Evolutionary conservation across 2,329 filamentous ascomycete species (phyloP), one percentile per base, ranked within the genome.

Genomic region (Phoma sp.): DNA sequence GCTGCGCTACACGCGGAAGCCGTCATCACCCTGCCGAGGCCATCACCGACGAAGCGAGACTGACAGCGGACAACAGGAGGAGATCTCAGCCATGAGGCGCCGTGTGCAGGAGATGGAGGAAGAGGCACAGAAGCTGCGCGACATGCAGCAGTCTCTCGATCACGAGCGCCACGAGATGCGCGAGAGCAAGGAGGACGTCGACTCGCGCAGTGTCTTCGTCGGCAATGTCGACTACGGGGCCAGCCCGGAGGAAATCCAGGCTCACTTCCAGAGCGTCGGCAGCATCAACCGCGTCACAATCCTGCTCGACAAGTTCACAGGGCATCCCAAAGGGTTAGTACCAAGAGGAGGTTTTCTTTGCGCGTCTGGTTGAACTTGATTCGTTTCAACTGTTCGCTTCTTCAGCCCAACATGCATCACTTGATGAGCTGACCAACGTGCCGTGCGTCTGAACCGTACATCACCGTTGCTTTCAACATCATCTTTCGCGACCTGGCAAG

Each of bases 281-380:
- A 91, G 90, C 64, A 99, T 99, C 82, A 99, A 99, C 78, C 89
- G 95, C 57, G 95, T 99, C 55, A 99, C 95, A 1, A 99, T 99
- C 64, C 81, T 99, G 65, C 80, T 99, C 66, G 95, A 99, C 80
- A 99, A 99, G 81, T 98, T 97, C 73, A 96, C 93, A 9, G 95
- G 95, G 61, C 93, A 98, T 81, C 95, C 95, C n/a, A 99, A 99
- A 82, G 95, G 95, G 93, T 96, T 81, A 77, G 88, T 84, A 67
- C 70, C 53, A 75, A 74, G 73, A 75, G 73, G 65, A 64, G 72
- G 63, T 60, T 68, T 74, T 68, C 66, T 62, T 70, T 70, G 59
- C 64, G 62, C 47, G 55, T 58, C 55, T 53, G 46, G 29, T 50
- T 50, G 46, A 36, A 29, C 35, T 29, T 25, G 36, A 45, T 8